Evolutionary conservation across 768 basidiomycete genomes (phyloP), one percentile per base, ranked within the genome.

Genomic region (Paxillus involutus): DNA sequence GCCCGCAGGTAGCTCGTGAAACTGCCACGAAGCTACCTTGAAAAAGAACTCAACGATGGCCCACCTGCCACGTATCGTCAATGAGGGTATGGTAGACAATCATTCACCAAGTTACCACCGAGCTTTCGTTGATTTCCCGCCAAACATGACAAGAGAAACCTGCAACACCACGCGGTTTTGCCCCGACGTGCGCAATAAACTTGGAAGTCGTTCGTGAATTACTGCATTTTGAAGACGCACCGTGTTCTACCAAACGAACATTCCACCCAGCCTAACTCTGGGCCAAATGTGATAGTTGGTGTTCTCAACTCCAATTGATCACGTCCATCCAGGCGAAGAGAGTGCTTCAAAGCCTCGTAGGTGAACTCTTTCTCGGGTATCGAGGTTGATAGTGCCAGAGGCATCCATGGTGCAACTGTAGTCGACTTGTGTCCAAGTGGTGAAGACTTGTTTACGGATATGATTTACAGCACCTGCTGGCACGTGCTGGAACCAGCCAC

Each of bases 311-410:
- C 85, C 17, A 92, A 72, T 19, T 80, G 77, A 44, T 76, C 66
- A 21, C 94, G 80, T 4, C 93, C 94, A 76, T 96, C 95, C 5
- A 95, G n/a, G n/a, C n/a, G n/a, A n/a, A n/a, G n/a, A n/a, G n/a
- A n/a, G n/a, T n/a, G n/a, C n/a, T n/a, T n/a, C n/a, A 98, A 74
- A 17, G 93, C 83, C 12, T 76, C 71, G 56, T 88, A 85, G 3
- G 93, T 63, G 62, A 99, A 97, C 44, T 92, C 89, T 66, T 87
- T 87, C 69, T 98, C 94, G 0, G 89, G 85, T 60, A 89, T 88
- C 14, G 96, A 94, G 6, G 94, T 94, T 13, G 90, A 92, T 49
- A 83, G 87, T 42, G 89, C 88, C 53, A 88, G 73, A n/a, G n/a
- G n/a, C n/a, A n/a, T n/a, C n/a, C 85, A 86, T 85, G 42, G 7